phyloP scores from a whole-genome alignment of 2,329 filamentous ascomycete genomes.

The Myriosclerotinia curreyana region DNA sequence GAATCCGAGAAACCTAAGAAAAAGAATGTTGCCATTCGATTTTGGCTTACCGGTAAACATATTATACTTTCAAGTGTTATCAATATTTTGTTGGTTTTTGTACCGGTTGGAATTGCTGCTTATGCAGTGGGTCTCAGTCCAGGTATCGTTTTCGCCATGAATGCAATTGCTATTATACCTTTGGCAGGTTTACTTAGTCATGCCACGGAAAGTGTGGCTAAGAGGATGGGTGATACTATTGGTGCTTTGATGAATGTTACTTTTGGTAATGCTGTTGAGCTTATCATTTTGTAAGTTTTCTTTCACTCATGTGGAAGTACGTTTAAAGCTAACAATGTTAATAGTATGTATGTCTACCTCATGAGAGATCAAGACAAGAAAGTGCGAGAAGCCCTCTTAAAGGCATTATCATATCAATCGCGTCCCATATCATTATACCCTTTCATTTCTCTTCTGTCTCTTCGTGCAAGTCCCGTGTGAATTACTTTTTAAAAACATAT shows the following conservation, averaged over 20 bases:
- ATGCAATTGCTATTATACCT: conserved; percentile 72
- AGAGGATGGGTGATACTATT: conserved; percentile 68
- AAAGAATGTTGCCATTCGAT: conserved; percentile 36
- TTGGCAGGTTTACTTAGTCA: conserved; percentile 68
- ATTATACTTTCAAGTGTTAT: conserved; percentile 72
- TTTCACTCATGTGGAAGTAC: conserved; percentile 2
- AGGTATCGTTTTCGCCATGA: conserved; percentile 68
- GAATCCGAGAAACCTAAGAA: conserved; percentile 30
- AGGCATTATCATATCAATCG: conserved; percentile 47
- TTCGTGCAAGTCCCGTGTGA: conserved; percentile 30
- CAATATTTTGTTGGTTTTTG: conserved; percentile 74
- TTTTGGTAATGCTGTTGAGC: conserved; percentile 75
- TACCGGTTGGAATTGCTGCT: conserved; percentile 71
- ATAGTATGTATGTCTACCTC: conserved; percentile 54
- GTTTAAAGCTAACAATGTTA: conserved; percentile 30
- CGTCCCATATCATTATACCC: conserved; percentile 42
- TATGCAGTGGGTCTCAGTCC: conserved; percentile 54
- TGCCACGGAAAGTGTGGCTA: conserved; percentile 73
- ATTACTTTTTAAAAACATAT: conserved; percentile 33
- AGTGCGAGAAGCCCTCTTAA: conserved; percentile 45
- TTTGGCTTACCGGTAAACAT: conserved; percentile 47
- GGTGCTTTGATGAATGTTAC: conserved; percentile 73
- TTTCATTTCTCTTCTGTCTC: conserved; percentile 20
- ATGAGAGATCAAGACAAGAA: conserved; percentile 46
- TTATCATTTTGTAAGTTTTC: conserved; percentile 66